These are phyloP conservation scores for Tinospora cordifolia DNA, from an alignment of 164 flowering plant genomes.

Conservation along the genomic window DNA sequence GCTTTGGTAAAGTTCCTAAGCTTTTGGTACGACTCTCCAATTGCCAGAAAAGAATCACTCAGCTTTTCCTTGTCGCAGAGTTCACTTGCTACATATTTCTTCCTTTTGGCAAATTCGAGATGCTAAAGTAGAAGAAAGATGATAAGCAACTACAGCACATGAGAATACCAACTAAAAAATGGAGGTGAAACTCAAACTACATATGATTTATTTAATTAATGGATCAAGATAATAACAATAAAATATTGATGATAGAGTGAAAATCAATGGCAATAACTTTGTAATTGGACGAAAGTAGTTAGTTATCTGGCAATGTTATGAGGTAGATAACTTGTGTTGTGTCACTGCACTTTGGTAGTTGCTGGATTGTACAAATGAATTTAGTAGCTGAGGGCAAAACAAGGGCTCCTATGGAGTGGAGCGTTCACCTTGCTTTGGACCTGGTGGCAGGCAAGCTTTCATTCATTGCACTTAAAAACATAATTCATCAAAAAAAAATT, in stretches of 20 bases:
- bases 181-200: background rate
- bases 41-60: constrained; percentile 60
- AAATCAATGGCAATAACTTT: background rate
- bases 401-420: too few relatives aligned
- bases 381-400: too few relatives aligned
- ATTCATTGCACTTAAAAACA: too few relatives aligned
- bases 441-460: too few relatives aligned
- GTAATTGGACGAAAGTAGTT: background rate
- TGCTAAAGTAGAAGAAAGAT: constrained; percentile 37
- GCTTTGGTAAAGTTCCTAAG: constrained; percentile 75
- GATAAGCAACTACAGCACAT: background rate
- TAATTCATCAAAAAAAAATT: too few relatives aligned
- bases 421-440: too few relatives aligned
- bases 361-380: too few relatives aligned
- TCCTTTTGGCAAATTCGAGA: constrained; percentile 61
- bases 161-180: background rate
- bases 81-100: constrained; percentile 62
- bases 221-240: background rate
- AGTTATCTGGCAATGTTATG: background rate
- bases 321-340: background rate
- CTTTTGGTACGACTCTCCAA: constrained; percentile 90
- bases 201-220: background rate
- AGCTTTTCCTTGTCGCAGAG: constrained; percentile 91
- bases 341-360: background rate
- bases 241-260: background rate